Evolutionary conservation across 768 basidiomycete genomes (phyloP), one percentile per base, ranked within the genome.

Genomic region (Hericium erinaceus): DNA sequence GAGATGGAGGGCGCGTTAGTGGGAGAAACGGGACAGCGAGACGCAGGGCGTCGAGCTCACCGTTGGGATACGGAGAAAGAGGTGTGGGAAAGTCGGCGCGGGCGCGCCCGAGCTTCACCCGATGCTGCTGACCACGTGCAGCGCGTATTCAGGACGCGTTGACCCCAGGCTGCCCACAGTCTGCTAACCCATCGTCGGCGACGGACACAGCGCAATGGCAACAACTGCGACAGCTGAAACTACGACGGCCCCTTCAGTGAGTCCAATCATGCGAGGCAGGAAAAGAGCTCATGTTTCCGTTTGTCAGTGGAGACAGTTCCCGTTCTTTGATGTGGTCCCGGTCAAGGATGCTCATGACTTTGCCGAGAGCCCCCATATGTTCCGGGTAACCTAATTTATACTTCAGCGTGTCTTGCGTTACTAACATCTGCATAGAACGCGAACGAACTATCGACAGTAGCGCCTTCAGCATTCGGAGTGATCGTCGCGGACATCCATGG

Each of bases 401-500:
- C n/a, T n/a, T n/a, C n/a, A n/a, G n/a, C n/a, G n/a, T n/a, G n/a
- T n/a, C n/a, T n/a, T n/a, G n/a, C n/a, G n/a, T n/a, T n/a, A n/a
- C n/a, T 51, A 51, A 51, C 24, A 10, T 33, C 7, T 11, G 24
- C 11, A 33, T 37, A 51, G 80, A 77, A 75, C 57, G 76, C 88
- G 1, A 73, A 80, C 52, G 91, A 92, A 75, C 85, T 94, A 53
- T 89, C 92, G 0, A 79, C 82, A 0, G 74, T 88, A 28, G 69
- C 79, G 0, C 76, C 81, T 0, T 86, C 88, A 0, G 80, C 82
- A 15, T 73, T 74, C 53, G 89, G 89, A 5, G 71, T 89, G 0
- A 73, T 93, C 11, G 81, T 91, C 33, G 92, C 92, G 13, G 92
- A 94, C 68, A 85, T 91, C 26, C 87, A 93, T 69, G 92, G 92